Evolutionary conservation across 2,329 filamentous ascomycete species (phyloP), one percentile per base, ranked within the genome.

Genomic region (Ophiostoma novo-ulmi): DNA sequence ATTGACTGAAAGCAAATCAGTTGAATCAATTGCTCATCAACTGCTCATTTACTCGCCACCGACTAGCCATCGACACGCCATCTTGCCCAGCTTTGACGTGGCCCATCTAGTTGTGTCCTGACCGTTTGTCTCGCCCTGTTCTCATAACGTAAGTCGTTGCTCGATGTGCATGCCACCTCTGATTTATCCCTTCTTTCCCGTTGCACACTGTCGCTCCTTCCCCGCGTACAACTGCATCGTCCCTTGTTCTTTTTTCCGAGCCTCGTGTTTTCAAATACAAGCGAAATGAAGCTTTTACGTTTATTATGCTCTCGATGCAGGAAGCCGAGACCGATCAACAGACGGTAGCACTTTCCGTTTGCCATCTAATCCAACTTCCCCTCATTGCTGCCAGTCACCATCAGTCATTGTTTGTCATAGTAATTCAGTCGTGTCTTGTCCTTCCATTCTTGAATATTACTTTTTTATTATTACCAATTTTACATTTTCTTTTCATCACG

Each of bases 61-160:
- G 68, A 71, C 70, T 71, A 70, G 72, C 71, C 71, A 72, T 73
- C 55, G 68, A 71, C 70, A 70, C 72, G 72, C 72, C 72, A 73
- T 73, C 61, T 69, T 67, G 70, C 70, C 36, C 44, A 48, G 67
- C 48, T 69, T 72, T 71, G 68, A 73, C 72, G 71, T 70, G 68
- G 67, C 58, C 38, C 8, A 26, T 36, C 65, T 20, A 5, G 17
- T 48, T 39, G 26, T 36, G n/a, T 39, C 35, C 63, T 35, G 63
- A 64, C 48, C 41, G 20, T 38, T 38, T 31, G 20, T n/a, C 17
- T 52, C 63, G 39, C 39, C 55, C 38, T 44, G 22, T 70, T 72
- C 39, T 70, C 71, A 72, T 70, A 72, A 72, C 71, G 71, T 72
- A 72, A 72, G 71, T 70, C 5, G 66, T 26, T 41, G 38, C 11